Base-by-base conservation (phyloP, 2,329 filamentous ascomycete species). In the Paecilomyces fulvus region DNA sequence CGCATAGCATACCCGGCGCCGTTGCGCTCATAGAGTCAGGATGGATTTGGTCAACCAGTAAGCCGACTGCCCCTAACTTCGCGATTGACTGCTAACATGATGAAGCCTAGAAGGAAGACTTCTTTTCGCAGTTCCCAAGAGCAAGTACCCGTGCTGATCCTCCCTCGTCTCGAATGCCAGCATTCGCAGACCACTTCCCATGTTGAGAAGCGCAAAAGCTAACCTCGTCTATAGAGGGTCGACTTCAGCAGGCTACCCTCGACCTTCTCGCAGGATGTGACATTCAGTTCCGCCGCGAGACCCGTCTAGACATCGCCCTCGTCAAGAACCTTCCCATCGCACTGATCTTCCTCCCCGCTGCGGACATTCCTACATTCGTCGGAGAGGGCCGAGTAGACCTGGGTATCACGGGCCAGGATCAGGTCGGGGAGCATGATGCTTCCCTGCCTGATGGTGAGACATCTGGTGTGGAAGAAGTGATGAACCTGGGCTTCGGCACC, bases 91-190 rank as follows among this genome's bases (percentile, higher is more conserved):
- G 71, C 73, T 67, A 73, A 70, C 56, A 65, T 20, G 55, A 70
- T 56, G 65, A 64, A 95, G 91, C 79, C 82, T 96, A 71, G 90
- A 94, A 80, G 92, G 92, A 70, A 88, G 94, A 63, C 83, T 97
- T 56, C 83, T 97, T 60, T 96, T 99, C 71, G 94, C 94, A 60
- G 90, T 99, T n/a, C 94, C 94, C 59, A 99, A 99, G 79, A 99
- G 90, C 92, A 79, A 79, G 89, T 84, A 55, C 53, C 54, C 21
- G 21, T 21, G 21, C 21, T 21, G 21, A 21, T 21, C 21, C 61
- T 56, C 55, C 49, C 49, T 55, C 55, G 53, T 55, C 54, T 49
- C 49, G 37, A 58, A 54, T 55, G 49, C 57, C 51, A 37, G 17
- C 2, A n/a, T 14, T 37, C 52, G 49, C 23, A 20, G 30, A 33